Base-by-base conservation (phyloP, 768 basidiomycete species). In the Tulasnella sp. region DNA sequence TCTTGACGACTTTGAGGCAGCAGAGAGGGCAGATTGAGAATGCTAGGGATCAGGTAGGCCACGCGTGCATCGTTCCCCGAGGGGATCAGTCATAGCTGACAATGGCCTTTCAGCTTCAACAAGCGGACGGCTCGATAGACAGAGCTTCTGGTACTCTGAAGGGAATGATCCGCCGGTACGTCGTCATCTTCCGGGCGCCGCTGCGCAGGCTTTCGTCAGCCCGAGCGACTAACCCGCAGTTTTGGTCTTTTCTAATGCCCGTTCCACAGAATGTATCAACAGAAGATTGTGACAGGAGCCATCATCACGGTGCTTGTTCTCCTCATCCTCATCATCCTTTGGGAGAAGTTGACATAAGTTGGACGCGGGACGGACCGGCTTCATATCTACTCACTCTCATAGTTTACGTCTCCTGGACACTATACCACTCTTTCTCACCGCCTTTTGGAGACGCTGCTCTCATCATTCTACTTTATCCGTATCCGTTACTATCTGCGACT, bases 1-100 rank as follows among this genome's bases (percentile, higher is more conserved):
- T 99, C 83, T 85, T 99, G 82, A 86, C 92, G 85, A 96, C 94
- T 85, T 88, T 99, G 82, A 87, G 96, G 78, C 88, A 89, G 1
- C 98, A 99, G 87, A 87, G 98, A 82, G 98, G 98, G 84, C 96
- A 96, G 86, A 97, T 99, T 80, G 93, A 96, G 88, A 94, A 80
- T 74, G 78, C 78, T 46, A n/a, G 73, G 37, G 78, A 80, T 31
- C 78, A 80, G 78, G 78, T 80, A 16, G 28, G 78, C 69, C 16
- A 42, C 18, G 5, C 12, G 31, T 20, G 6, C 0, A 9, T 8
- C 14, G 24, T 72, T 78, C 58, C 3, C 46, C 72, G 20, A 58
- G 20, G 54, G 54, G 1, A 28, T 22, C 54, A 28, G 20, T 18
- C 54, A 48, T 78, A 82, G 80, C 40, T 69, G 12, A 28, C 54